Evolutionary conservation across 73 alveolate species (phyloP).

Genomic region (Paramecium tetraurelia): DNA sequence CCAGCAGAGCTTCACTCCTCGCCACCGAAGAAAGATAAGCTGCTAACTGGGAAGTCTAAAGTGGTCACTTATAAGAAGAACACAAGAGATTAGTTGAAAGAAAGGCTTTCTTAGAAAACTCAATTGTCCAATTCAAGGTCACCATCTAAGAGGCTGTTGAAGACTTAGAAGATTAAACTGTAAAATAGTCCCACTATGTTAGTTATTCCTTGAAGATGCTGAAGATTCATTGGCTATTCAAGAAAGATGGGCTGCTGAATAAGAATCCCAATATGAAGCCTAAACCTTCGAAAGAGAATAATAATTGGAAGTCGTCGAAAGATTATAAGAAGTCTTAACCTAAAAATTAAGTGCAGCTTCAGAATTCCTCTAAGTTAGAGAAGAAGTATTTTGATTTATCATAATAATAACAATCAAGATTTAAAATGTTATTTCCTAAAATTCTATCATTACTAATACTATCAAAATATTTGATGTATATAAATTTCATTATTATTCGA

Average conservation of each 20-base stretch:
- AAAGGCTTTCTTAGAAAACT: slow-evolving; percentile 32
- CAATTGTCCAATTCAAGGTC: slow-evolving; percentile 15
- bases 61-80: slow-evolving; percentile 9
- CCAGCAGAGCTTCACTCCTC: slow-evolving; percentile 31
- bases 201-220: slow-evolving; percentile 58
- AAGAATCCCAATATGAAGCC: slow-evolving; percentile 27
- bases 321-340: slow-evolving; percentile 9
- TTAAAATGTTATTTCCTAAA: background rate
- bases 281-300: slow-evolving; percentile 39
- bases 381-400: slow-evolving; percentile 23
- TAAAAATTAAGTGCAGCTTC: background rate
- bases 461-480: background rate
- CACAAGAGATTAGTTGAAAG: slow-evolving; percentile 48
- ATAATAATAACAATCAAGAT: slow-evolving; percentile 4
- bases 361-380: slow-evolving; percentile 30
- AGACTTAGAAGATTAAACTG: slow-evolving; percentile 46
- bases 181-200: background rate
- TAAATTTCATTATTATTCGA: background rate
- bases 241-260: slow-evolving; percentile 41
- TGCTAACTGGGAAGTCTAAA: slow-evolving; percentile 1
- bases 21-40: slow-evolving; percentile 34
- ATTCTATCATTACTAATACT: background rate
- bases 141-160: slow-evolving; percentile 55
- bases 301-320: slow-evolving; percentile 3
- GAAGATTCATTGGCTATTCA: slow-evolving; percentile 35